Percentiles rank a stretch among this genome's conserved stretches.
Evolutionary conservation across 2,329 filamentous ascomycete species (phyloP).

Genomic region (Fusarium sp.): DNA sequence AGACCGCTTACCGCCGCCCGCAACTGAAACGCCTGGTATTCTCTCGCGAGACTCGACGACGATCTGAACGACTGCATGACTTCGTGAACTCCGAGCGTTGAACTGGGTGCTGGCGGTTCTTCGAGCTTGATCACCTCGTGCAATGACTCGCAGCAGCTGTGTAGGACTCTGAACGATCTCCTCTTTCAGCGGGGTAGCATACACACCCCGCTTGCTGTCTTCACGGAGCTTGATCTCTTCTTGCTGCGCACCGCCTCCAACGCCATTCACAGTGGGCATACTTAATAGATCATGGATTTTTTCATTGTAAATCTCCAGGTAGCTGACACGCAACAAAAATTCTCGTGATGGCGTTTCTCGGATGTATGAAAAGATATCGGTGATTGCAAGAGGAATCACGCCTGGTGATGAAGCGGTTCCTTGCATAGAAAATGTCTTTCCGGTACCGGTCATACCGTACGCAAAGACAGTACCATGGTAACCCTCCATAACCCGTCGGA

Average conservation of each 20-base stretch:
- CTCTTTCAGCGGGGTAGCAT: constrained; percentile 95
- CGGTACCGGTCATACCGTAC: constrained; percentile 98
- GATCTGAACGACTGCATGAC: constrained; percentile 98
- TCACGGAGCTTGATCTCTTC: constrained; percentile 98
- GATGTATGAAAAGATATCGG: constrained; percentile 99
- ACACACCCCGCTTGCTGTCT: constrained; percentile 95
- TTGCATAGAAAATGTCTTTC: constrained; percentile 99
- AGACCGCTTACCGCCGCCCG: constrained; percentile 69
- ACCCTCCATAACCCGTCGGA: constrained; percentile 97
- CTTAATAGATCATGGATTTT: constrained; percentile 94
- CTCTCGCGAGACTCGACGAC: constrained; percentile 97
- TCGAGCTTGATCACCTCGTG: constrained; percentile 89
- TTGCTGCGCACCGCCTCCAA: constrained; percentile 67
- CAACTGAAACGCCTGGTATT: constrained; percentile 64
- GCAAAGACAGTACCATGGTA: constrained; percentile 99
- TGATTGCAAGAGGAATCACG: constrained; percentile 96
- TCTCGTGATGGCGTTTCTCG: constrained; percentile 95
- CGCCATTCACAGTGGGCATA: constrained; percentile 70
- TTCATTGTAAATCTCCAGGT: constrained; percentile 99
- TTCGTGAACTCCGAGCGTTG: constrained; percentile 95
- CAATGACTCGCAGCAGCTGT: constrained; percentile 93
- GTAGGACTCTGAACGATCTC: constrained; percentile 99
- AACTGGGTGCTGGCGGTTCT: constrained; percentile 95
- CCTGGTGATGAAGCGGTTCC: constrained; percentile 94
- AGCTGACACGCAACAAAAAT: constrained; percentile 94